Evolutionary conservation across 768 basidiomycete genomes (phyloP).

Genomic region (Lentinula edodes): DNA sequence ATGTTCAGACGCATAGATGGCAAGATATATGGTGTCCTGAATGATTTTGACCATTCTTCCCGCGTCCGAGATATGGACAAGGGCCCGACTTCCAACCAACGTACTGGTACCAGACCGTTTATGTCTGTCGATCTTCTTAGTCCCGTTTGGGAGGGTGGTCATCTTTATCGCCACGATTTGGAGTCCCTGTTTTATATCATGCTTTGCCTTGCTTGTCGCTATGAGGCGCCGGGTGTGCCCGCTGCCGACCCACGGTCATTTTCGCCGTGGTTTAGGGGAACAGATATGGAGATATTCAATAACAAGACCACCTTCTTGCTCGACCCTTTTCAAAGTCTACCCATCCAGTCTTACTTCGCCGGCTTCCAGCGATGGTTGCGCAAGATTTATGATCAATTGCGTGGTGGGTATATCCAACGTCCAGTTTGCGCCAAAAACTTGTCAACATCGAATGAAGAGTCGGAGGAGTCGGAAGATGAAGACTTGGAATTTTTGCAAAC

Average conservation of each 20-base stretch:
- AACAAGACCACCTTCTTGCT: not conserved
- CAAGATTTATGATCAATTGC: not conserved
- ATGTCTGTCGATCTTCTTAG: too few relatives aligned
- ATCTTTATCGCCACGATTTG: constrained; percentile 7
- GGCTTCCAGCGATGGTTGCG: not conserved
- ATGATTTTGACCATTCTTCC: constrained; percentile 9
- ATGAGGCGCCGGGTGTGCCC: not conserved
- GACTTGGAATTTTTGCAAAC: not conserved
- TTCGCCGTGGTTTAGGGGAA: not conserved
- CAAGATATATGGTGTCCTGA: constrained; percentile 9
- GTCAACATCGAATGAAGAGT: not conserved
- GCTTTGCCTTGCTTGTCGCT: constrained; percentile 1
- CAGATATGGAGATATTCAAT: not conserved
- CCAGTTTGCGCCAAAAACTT: not conserved
- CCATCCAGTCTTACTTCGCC: not conserved
- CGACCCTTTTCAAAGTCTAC: not conserved
- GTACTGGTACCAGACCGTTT: constrained; percentile 5
- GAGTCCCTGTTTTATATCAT: constrained; percentile 8
- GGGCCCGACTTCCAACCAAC: too few relatives aligned
- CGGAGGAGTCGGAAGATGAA: not conserved
- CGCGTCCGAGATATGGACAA: not conserved
- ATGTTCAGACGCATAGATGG: constrained; percentile 11
- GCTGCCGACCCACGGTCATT: not conserved
- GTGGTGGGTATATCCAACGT: not conserved
- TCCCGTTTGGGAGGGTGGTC: not conserved